Percentiles rank a stretch among this genome's conserved stretches.
phyloP scores from a whole-genome alignment of 805 yeast genomes.

The Zygosaccharomyces pseudorouxii region DNA sequence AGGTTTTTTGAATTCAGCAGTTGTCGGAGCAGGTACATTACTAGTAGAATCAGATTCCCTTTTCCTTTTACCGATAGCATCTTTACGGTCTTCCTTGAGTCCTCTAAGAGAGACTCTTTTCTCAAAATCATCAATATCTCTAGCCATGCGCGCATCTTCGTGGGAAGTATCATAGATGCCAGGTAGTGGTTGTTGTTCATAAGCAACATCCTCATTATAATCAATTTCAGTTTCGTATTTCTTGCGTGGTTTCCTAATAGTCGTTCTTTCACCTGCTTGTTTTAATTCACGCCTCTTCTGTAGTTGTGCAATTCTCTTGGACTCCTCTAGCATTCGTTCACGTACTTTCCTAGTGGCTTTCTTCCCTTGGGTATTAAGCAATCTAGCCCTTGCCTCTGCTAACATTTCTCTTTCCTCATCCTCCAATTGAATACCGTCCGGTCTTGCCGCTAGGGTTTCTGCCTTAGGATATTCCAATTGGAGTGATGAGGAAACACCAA shows the following conservation, averaged over 20 bases:
- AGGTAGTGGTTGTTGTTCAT: constrained; percentile 60
- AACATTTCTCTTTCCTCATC: constrained; percentile 91
- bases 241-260: constrained; percentile 47
- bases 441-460: constrained; percentile 75
- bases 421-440: constrained; percentile 73
- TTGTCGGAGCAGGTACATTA: constrained; percentile 12
- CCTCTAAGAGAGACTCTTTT: constrained; percentile 43
- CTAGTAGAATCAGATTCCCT: not conserved
- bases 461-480: constrained; percentile 50
- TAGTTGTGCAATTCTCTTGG: constrained; percentile 64
- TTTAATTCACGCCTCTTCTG: constrained; percentile 79
- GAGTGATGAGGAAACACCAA: constrained; percentile 37
- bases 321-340: constrained; percentile 77
- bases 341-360: constrained; percentile 88
- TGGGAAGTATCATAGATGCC: constrained; percentile 66
- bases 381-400: constrained; percentile 88
- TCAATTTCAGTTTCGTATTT: constrained; percentile 62
- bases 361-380: constrained; percentile 90
- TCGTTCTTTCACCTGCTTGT: constrained; percentile 64
- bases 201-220: constrained; percentile 77
- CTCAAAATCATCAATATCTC: constrained; percentile 41
- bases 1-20: constrained; percentile 24
- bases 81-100: constrained; percentile 35
- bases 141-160: constrained; percentile 46
- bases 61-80: not conserved